These are phyloP conservation scores for Podospora conica DNA, from an alignment of 495 filamentous ascomycete species.

Conservation along the genomic window DNA sequence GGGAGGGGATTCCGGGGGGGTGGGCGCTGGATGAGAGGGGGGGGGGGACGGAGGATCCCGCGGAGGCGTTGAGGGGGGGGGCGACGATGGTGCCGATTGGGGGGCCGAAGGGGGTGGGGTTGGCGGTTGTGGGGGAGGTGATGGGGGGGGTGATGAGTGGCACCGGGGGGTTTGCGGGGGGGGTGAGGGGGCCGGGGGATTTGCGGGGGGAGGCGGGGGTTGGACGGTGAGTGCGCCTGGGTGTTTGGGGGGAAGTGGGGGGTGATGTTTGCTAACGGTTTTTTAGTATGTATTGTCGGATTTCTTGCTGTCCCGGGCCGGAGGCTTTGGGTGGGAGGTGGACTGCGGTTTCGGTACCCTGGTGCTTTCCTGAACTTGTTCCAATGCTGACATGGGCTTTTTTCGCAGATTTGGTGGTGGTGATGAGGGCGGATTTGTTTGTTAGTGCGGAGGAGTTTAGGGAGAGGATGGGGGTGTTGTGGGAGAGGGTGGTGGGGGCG, in stretches of 20 bases:
- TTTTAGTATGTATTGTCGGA: too few species aligned
- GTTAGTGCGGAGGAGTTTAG: constrained; percentile 64
- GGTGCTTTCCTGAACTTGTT: too few species aligned
- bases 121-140: constrained; percentile 80
- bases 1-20: constrained; percentile 65
- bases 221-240: too few species aligned
- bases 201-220: constrained; percentile 60
- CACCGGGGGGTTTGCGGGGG: constrained; percentile 63
- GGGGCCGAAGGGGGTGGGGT: constrained; percentile 65
- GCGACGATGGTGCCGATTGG: constrained; percentile 80
- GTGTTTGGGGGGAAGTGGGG: too few species aligned
- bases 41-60: constrained; percentile 60
- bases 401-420: constrained; percentile 71
- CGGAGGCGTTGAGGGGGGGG: constrained; percentile 52
- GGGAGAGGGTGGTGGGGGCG: constrained; percentile 54
- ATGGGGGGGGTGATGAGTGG: constrained; percentile 70
- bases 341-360: too few species aligned
- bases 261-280: too few species aligned
- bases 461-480: constrained; percentile 62
- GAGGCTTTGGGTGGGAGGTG: too few species aligned
- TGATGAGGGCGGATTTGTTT: constrained; percentile 72
- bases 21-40: constrained; percentile 74
- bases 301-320: too few species aligned
- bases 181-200: constrained; percentile 69
- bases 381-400: too few species aligned